Base-by-base conservation (phyloP, 2,329 filamentous ascomycete genomes). In the Pseudogymnoascus sp. region DNA sequence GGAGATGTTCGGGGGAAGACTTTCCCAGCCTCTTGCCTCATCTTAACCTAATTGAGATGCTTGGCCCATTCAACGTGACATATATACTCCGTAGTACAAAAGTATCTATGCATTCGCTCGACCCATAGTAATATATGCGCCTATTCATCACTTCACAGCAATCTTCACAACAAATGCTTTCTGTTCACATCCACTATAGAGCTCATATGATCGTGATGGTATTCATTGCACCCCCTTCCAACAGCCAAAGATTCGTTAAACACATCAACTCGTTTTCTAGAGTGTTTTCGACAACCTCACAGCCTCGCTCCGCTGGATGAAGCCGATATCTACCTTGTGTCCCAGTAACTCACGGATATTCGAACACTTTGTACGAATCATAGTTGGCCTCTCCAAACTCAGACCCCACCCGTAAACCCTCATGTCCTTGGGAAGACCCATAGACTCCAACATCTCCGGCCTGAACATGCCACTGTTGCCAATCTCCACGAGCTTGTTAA, bases 401-500 rank as follows among this genome's bases (percentile, higher is more conserved):
- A 99, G 78, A 38, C 94, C 94, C 83, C 92, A 97, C 35, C 94
- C 94, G 73, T 96, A 97, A 8, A 97, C 92, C 66, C 90, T 82
- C 85, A 97, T 86, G 71, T 96, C 90, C 77, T 88, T 91, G 25
- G 92, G 92, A 71, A 97, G 77, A 35, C 93, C 93, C 92, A 97
- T 96, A 4, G 92, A 81, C 77, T 96, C 89, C 71, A 97, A 77
- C 93, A 97, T 97, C 78, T 99, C 94, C 1, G 94, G 92, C 68
- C 94, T 84, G 86, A 99, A 99, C 92, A 99, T 97, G 66, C 94
- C 94, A 70, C 89, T 93, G 79, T 99, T 97, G 64, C 94, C 94
- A 73, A 97, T 97, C 79, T 97, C 94, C 27, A 97, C 91, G 79
- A 95, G 88, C 80, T 96, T 96, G 71, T 85, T 85, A 59, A 97